Evolutionary conservation across 2,329 filamentous ascomycete species (phyloP), one percentile per base, ranked within the genome.

Genomic region (Mariannaea sp.): DNA sequence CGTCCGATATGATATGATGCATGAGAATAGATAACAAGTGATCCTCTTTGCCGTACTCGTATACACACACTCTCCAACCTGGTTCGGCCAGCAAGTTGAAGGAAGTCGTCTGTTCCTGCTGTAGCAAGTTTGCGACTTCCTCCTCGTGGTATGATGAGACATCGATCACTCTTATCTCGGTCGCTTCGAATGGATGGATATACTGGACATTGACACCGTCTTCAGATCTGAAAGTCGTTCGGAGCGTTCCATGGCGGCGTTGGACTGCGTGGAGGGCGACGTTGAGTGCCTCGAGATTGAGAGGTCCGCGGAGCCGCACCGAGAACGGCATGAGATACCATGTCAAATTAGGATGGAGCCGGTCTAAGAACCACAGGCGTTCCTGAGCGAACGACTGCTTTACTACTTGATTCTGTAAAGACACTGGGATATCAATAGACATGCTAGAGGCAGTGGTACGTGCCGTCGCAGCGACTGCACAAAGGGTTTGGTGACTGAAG

Each of bases 1-100:
- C 65, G 29, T 68, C 64, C 0, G 56, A 56, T 5, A 64, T 58
- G 9, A 64, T 62, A 26, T 66, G 61, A 29, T 67, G 64, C 55
- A 65, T 56, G 7, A 60, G 48, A 6, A 65, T 35, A 0, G 58
- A 64, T 1, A 62, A 38, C 1, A 55, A 33, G 7, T 61, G 48
- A 7, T 55, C 17, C 1, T 56, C 14, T 1, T 54, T 14, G 2
- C 46, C 50, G 0, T 62, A 29, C 13, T 39, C 38, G 3, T 55
- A 53, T 1, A 65, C 2, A 0, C 47, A 32, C 7, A 62, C 53
- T 27, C 56, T 55, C 62, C 60, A 65, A 4, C 58, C 55, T 1
- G 58, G 36, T 8, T 62, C 55, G 0, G 17, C 22, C 4, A 22
- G 9, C 0, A 64, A 33, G 13, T 61, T 32, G 8, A 62, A 57